Evolutionary conservation across 2,329 filamentous ascomycete species (phyloP), one percentile per base, ranked within the genome.

Genomic region (Calonectria fujianensis): DNA sequence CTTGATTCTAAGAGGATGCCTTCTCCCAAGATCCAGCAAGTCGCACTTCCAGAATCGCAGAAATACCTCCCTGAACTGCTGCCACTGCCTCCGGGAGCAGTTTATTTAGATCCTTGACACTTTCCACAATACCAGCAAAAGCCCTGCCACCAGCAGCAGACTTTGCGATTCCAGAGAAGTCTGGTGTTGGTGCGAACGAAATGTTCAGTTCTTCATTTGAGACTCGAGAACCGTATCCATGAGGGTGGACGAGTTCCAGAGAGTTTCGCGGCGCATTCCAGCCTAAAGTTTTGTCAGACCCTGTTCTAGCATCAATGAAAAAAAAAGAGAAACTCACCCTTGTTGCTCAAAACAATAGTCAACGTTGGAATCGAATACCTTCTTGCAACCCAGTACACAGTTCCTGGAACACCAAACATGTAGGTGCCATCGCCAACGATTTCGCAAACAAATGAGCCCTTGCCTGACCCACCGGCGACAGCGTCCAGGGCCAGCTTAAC

Each of bases 401-500:
- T 89, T 2, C 85, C 85, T 0, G 88, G 88, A 3, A 88, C 85
- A 4, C 85, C 85, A 76, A 89, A 90, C 70, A 90, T 81, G 75
- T 86, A 89, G 7, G 86, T 88, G 6, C 88, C 88, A 66, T 90
- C 88, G 8, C 88, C 88, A 0, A 90, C 88, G 48, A 90, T 84
- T 65, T 88, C 87, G 32, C 85, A 85, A 1, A 90, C 87, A 74
- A 88, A 86, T 66, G 83, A 84, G 14, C 69, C 72, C 29, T 85
- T 85, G 41, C 87, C 87, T 84, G 73, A 84, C 82, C 78, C 80
- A 74, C 18, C 73, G 65, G 69, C 70, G 6, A 52, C 3, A 29
- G 50, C 59, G 35, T 83, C 82, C 3, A 78, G 90, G 0, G 93
- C 94, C 6, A 96, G 89, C 81, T 95, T 95, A 81, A 95, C 92